Evolutionary conservation across 2,329 filamentous ascomycete species (phyloP), one percentile per base, ranked within the genome.

Genomic region (Rutstroemia sp.): DNA sequence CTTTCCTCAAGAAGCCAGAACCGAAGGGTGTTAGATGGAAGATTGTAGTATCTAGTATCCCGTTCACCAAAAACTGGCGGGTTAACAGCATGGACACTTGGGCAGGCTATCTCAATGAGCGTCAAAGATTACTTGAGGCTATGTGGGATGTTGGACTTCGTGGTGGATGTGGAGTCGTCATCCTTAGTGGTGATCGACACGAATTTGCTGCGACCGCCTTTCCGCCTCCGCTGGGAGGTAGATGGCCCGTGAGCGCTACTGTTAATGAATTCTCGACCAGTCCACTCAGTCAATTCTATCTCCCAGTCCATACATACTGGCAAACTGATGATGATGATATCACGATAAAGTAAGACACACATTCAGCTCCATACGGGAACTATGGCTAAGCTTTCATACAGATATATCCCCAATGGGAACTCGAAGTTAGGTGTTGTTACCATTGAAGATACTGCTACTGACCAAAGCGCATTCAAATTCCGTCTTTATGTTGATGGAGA

Each of bases 1-100:
- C 78, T 4, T 99, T 88, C 80, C 78, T 99, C 19, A 75, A 76
- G 10, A 82, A 80, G 1, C 84, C 88, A 0, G 87, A 90, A 60
- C 86, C 88, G 0, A 75, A 76, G 30, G 89, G 90, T 1, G 85
- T 96, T 0, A 86, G 86, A 66, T 99, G 94, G 92, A 97, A 97
- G 74, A 84, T 99, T 65, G 77, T 99, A 51, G 86, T 92, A 17
- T 92, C 88, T 41, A 92, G 88, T 17, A 88, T 97, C 5, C 94
- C 94, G 0, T 96, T 99, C 69, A 97, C 94, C 6, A 95, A 96
- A 74, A 99, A 99, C 71, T 99, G 94, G 53, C 87, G 84, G 23
- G 82, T 96, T 61, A 92, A 94, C 61, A 84, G 83, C 2, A 78
- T 86, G 59, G 94, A 99, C 68, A 97, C 94, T 0, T 99, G 94